phyloP scores from a whole-genome alignment of 257 asterid species.

The Datura wrightii region DNA sequence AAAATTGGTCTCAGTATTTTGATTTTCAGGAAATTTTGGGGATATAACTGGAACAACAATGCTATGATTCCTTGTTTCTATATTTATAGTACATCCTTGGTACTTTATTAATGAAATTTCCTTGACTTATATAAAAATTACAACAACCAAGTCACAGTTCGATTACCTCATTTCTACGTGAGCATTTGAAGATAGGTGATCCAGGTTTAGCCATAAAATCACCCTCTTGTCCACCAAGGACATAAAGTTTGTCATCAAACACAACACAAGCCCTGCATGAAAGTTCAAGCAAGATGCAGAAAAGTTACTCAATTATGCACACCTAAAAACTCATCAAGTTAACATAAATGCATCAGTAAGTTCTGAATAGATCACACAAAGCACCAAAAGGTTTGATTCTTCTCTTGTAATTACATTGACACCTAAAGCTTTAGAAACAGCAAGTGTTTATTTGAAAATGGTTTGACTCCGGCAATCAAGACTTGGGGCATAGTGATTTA shows the following conservation, averaged over 20 bases:
- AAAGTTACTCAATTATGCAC: not conserved
- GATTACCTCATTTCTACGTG: constrained; percentile 85
- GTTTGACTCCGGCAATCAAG: too few species aligned
- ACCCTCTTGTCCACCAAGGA: constrained; percentile 92
- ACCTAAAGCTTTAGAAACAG: too few species aligned
- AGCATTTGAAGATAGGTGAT: constrained; percentile 90
- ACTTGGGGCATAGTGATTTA: too few species aligned
- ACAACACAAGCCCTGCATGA: constrained; percentile 81
- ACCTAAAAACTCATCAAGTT: too few species aligned
- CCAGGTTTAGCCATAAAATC: constrained; percentile 98
- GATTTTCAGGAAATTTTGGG: not conserved
- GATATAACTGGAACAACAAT: not conserved
- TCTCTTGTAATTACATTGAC: too few species aligned
- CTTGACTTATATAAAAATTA: not conserved
- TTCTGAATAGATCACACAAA: too few species aligned
- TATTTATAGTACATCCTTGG: not conserved
- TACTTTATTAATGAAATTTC: not conserved
- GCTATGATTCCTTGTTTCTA: not conserved
- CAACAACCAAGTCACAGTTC: not conserved
- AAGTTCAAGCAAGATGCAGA: constrained; percentile 18
- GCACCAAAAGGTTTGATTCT: too few species aligned
- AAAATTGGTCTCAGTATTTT: constrained; percentile 16
- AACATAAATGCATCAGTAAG: too few species aligned
- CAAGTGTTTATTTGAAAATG: too few species aligned
- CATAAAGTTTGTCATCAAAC: constrained; percentile 65